Evolutionary conservation across 2,329 filamentous ascomycete genomes (phyloP).

Genomic region (Septoria linicola): DNA sequence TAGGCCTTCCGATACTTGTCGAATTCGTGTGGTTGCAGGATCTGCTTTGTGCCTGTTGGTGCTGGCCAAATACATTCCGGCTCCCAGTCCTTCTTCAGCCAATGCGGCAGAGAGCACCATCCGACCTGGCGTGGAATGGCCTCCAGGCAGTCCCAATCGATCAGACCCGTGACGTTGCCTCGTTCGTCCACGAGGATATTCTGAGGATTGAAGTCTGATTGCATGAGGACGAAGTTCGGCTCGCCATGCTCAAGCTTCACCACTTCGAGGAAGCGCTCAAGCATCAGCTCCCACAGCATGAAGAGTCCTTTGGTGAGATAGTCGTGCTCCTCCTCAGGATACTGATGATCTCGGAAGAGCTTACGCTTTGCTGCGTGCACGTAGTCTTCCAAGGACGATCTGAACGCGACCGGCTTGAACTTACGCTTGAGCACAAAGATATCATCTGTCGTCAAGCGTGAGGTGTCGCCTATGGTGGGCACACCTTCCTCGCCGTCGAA

Average conservation of each 20-base stretch:
- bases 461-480: slow-evolving; percentile 12
- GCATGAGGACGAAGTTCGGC: slow-evolving; percentile 24
- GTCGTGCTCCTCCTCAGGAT: slow-evolving; percentile 5
- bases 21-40: slow-evolving; percentile 19
- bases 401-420: slow-evolving; percentile 8
- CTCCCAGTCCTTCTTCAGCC: slow-evolving; percentile 21
- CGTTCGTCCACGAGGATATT: slow-evolving; percentile 23
- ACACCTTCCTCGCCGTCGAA: slow-evolving; percentile 11
- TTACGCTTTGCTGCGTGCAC: slow-evolving; percentile 14
- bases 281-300: slow-evolving; percentile 21
- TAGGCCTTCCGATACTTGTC: slow-evolving; percentile 22
- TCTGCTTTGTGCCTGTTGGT: not conserved
- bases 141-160: slow-evolving; percentile 27
- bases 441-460: slow-evolving; percentile 16
- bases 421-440: slow-evolving; percentile 20
- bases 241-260: slow-evolving; percentile 10
- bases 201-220: slow-evolving; percentile 26
- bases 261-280: slow-evolving; percentile 20
- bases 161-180: slow-evolving; percentile 18
- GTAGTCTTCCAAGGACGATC: slow-evolving; percentile 16
- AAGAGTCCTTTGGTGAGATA: slow-evolving; percentile 11
- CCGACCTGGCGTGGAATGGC: slow-evolving; percentile 22
- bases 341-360: slow-evolving; percentile 12
- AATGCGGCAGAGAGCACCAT: slow-evolving; percentile 22
- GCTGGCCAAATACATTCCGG: slow-evolving; percentile 19